Evolutionary conservation across 176 grass and related monocot genomes (phyloP).

Genomic region (Rhynchospora pubera): DNA sequence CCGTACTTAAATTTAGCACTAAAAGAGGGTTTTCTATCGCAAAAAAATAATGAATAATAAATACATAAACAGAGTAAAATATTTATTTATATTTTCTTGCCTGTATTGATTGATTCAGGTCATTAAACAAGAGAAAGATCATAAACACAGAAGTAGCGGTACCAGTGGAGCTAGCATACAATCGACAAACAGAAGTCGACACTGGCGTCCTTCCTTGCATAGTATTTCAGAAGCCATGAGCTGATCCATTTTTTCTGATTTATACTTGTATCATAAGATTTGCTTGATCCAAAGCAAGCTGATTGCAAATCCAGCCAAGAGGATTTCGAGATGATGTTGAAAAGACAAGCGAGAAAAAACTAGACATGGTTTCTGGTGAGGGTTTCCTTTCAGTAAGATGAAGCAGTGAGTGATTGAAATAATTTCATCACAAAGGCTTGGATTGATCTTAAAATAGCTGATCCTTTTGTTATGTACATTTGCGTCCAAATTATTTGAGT

Average conservation of each 20-base stretch:
- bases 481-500: neutral
- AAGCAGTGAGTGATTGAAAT: neutral
- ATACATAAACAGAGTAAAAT: neutral
- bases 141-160: slow-evolving; percentile 39
- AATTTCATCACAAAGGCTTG: slow-evolving; percentile 5
- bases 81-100: slow-evolving; percentile 1
- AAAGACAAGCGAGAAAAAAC: neutral
- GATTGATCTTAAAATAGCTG: neutral
- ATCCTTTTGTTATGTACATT: slow-evolving; percentile 13
- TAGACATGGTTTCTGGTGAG: neutral
- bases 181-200: slow-evolving; percentile 23
- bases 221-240: slow-evolving; percentile 69
- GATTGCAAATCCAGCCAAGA: neutral
- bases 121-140: slow-evolving; percentile 37
- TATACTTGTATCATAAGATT: slow-evolving; percentile 8
- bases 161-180: neutral
- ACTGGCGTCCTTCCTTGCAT: slow-evolving; percentile 84
- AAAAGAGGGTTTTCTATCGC: neutral
- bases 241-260: slow-evolving; percentile 13
- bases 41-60: neutral
- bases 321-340: neutral
- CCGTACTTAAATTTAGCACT: neutral
- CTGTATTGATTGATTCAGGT: slow-evolving; percentile 29
- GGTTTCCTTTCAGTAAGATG: neutral
- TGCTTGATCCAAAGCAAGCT: neutral